phyloP scores from a whole-genome alignment of 306 rosid species.

The Sphenostylis stenocarpa region DNA sequence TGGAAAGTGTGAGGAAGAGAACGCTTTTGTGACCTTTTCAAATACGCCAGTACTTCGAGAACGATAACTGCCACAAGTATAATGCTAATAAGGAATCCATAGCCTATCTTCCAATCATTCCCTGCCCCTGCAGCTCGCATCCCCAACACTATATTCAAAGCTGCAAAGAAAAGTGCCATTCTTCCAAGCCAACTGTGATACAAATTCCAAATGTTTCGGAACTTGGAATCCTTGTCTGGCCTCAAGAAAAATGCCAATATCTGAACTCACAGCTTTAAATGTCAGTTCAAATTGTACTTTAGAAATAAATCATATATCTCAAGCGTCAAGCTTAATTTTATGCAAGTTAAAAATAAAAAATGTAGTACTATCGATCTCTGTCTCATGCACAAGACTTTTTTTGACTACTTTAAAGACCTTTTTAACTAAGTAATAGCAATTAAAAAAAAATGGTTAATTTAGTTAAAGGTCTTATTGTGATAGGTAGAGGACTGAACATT shows the following conservation, averaged over 20 bases:
- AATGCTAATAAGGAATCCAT: conserved; percentile 75
- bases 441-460: neutral
- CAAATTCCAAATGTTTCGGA: conserved; percentile 81
- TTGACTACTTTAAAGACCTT: too few relatives aligned
- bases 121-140: conserved; percentile 80
- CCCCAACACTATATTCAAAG: conserved; percentile 86
- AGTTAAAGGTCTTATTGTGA: neutral
- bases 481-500: neutral
- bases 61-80: conserved; percentile 62
- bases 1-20: conserved; percentile 64
- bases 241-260: conserved; percentile 78
- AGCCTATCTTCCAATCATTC: conserved; percentile 76
- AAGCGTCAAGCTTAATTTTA: conserved; percentile 4
- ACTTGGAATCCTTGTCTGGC: conserved; percentile 72
- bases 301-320: conserved; percentile 57
- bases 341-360: conserved; percentile 24
- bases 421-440: neutral
- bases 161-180: conserved; percentile 82
- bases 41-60: conserved; percentile 68
- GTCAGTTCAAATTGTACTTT: conserved; percentile 8
- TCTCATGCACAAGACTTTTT: neutral
- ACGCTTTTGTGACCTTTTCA: conserved; percentile 61
- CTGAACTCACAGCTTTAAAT: conserved; percentile 45
- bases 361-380: neutral
- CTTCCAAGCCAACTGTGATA: conserved; percentile 95